Evolutionary conservation across 2,329 filamentous ascomycete genomes (phyloP), one percentile per base, ranked within the genome.

Genomic region (Fusarium torulosum): DNA sequence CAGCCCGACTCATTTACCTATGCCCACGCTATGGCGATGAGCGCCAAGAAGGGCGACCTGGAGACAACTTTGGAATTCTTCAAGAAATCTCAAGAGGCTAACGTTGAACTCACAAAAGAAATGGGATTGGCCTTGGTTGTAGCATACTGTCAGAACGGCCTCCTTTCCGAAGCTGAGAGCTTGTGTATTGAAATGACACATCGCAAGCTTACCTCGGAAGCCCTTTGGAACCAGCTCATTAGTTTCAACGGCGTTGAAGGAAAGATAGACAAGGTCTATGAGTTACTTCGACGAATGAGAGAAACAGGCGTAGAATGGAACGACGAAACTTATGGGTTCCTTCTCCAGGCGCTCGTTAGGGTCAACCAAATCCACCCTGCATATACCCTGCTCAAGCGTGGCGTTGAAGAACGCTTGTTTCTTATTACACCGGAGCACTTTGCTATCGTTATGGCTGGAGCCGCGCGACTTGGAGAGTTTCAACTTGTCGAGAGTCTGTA

Each of bases 161-260:
- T 75, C 4, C 64, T 79, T 9, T 33, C 68, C 17, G 79, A 81
- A 37, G 81, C 80, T 0, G 75, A 80, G 58, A 71, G 67, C n/a
- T 73, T 81, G 25, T 79, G 77, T 43, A 51, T 85, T 47, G 84
- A 85, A 43, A 84, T 88, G 31, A 80, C 89, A 21, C 77, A 78
- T 14, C 81, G 83, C 63, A 79, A 82, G 19, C 84, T 87, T 2
- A 80, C 84, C 3, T 79, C 77, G 21, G 89, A 89, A 3, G 81
- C 84, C 31, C 87, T 93, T 74, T 97, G 92, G 92, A 97, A 97
- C 74, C 84, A 88, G 53, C 79, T 97, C 31, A 81, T 97, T 6
- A 83, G 85, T 56, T 87, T 90, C 62, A 85, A 93, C 75, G 92
- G 91, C 8, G 80, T 87, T 55, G 84, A 86, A 8, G 86, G 90